Evolutionary conservation across 1,284 basidiomycete genomes (phyloP).

Genomic region (Tetrapyrgos nigripes): DNA sequence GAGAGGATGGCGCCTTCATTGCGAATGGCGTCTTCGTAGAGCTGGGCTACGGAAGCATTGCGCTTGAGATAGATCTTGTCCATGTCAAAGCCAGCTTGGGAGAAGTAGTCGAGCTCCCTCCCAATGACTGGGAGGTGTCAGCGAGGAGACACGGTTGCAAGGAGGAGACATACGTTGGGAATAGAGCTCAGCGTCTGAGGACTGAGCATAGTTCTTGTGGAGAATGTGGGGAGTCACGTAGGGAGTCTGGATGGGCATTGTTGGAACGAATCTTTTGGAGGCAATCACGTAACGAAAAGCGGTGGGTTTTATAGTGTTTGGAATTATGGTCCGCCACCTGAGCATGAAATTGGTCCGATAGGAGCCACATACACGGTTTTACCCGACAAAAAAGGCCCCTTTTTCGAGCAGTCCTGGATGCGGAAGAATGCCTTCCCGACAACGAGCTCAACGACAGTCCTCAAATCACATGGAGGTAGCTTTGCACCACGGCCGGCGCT

Average conservation of each 20-base stretch:
- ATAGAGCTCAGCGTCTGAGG: constrained; percentile 65
- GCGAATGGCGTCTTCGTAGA: constrained; percentile 98
- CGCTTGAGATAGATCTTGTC: constrained; percentile 88
- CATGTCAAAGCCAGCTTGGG: constrained; percentile 99
- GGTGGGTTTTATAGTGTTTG: constrained; percentile 37
- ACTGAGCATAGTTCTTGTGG: constrained; percentile 82
- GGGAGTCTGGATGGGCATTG: constrained; percentile 64
- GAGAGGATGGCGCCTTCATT: constrained; percentile 99
- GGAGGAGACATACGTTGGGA: constrained; percentile 57
- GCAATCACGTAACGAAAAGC: constrained; percentile 23
- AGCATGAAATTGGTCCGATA: constrained; percentile 42
- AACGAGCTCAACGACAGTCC: background rate
- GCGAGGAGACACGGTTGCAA: constrained; percentile 5
- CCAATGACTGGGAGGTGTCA: constrained; percentile 71
- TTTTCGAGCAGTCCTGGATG: too few relatives aligned
- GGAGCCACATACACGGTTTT: constrained; percentile 12
- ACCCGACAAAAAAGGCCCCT: too few relatives aligned
- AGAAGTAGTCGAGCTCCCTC: constrained; percentile 96
- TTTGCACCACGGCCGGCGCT: too few relatives aligned
- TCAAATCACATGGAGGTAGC: background rate
- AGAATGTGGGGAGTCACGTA: constrained; percentile 87
- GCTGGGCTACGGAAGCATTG: constrained; percentile 93
- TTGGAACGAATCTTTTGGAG: constrained; percentile 52
- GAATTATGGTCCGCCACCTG: constrained; percentile 34
- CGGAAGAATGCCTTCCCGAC: constrained; percentile 1